A percentile compares a stretch with the other conserved stretches of the same genome.
Evolutionary conservation across 169 alveolate genomes (phyloP).

Genomic region (Plasmodium gaboni): DNA sequence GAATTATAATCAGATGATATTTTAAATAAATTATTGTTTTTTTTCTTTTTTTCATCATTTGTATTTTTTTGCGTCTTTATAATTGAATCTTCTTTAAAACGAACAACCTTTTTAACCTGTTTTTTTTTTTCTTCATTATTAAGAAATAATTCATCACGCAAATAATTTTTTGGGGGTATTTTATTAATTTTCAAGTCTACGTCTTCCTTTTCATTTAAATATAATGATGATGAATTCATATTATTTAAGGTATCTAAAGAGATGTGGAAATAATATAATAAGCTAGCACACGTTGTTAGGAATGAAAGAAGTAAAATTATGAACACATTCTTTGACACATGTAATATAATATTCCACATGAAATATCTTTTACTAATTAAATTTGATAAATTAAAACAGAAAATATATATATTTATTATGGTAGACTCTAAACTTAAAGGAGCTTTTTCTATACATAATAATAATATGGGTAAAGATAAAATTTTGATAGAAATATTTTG

Average conservation of each 20-base stretch:
- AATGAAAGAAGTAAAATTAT: conserved; percentile 64
- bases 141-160: conserved; percentile 10
- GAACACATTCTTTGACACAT: conserved; percentile 58
- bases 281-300: conserved; percentile 58
- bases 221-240: conserved; percentile 18
- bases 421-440: conserved; percentile 72
- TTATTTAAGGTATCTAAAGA: conserved; percentile 56
- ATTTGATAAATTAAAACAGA: conserved; percentile 60
- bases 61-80: conserved; percentile 7
- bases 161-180: conserved; percentile 17
- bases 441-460: conserved; percentile 58
- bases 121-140: conserved; percentile 25
- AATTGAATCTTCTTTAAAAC: conserved; percentile 39
- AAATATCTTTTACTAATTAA: conserved; percentile 72
- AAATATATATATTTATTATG: conserved; percentile 47
- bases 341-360: conserved; percentile 60
- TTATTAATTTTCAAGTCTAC: conserved; percentile 23
- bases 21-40: conserved; percentile 28
- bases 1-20: conserved; percentile 42
- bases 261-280: conserved; percentile 40
- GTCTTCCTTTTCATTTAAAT: conserved; percentile 43
- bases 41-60: conserved; percentile 34
- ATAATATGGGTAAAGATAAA: conserved; percentile 52
- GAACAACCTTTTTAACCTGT: conserved; percentile 42
- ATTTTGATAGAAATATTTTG: conserved; percentile 62